Evolutionary conservation across 306 rosid species (phyloP).

Genomic region (Ormosia emarginata): DNA sequence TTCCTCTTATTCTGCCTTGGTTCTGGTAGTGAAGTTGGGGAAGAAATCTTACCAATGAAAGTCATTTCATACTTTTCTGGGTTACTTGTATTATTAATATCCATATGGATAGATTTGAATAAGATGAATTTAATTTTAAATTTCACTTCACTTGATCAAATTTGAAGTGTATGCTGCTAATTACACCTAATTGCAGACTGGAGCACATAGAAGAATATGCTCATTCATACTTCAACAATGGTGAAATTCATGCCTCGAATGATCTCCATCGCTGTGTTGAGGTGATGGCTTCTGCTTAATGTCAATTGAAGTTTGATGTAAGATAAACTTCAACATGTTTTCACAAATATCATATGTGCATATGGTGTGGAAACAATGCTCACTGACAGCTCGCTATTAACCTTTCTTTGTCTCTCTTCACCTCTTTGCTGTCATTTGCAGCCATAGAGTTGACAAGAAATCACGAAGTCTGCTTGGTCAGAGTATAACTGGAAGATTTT

Average conservation of each 20-base stretch:
- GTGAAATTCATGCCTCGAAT: conserved; percentile 61
- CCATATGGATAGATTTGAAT: conserved; percentile 12
- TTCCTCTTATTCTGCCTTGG: neutral
- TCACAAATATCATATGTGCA: neutral
- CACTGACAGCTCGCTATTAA: neutral
- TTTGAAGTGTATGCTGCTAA: conserved; percentile 10
- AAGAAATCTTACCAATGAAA: conserved; percentile 6
- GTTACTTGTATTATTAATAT: neutral
- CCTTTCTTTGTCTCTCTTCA: neutral
- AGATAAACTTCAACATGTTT: neutral
- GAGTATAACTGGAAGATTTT: conserved; percentile 7
- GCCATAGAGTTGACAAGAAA: conserved; percentile 18
- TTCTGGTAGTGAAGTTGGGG: conserved; percentile 6
- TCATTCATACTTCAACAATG: conserved; percentile 73
- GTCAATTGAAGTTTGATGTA: conserved; percentile 9
- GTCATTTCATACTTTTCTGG: conserved; percentile 12
- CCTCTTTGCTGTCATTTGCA: conserved; percentile 28
- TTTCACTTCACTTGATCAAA: conserved; percentile 12
- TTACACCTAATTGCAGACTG: conserved; percentile 48
- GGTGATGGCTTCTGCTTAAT: conserved; percentile 37
- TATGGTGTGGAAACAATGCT: neutral
- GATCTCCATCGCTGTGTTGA: conserved; percentile 44
- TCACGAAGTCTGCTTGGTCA: conserved; percentile 10
- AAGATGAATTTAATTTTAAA: neutral
- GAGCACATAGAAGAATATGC: conserved; percentile 82